Percentiles rank a stretch among this genome's conserved stretches.
phyloP scores from a whole-genome alignment of 345 rosid species.

The Nasturtium officinale region DNA sequence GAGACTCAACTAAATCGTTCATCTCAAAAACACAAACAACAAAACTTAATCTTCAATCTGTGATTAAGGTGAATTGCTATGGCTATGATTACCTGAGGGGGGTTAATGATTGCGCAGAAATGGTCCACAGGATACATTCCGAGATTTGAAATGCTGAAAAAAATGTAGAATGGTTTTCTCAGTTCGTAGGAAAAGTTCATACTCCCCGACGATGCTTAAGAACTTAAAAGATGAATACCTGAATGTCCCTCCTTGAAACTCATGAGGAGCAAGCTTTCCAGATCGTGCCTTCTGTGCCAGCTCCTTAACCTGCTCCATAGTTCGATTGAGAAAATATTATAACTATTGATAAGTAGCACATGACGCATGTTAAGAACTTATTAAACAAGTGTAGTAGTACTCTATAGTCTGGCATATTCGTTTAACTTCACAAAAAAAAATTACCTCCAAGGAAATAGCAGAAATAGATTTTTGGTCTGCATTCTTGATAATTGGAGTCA shows the following conservation, averaged over 20 bases:
- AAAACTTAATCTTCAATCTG: not conserved
- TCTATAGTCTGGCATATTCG: constrained; percentile 14
- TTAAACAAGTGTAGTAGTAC: constrained; percentile 3
- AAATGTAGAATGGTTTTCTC: constrained; percentile 26
- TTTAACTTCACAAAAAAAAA: constrained; percentile 7
- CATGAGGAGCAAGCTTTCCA: constrained; percentile 88
- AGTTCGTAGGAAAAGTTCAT: constrained; percentile 16
- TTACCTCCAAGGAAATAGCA: constrained; percentile 83
- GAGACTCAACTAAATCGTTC: constrained; percentile 2
- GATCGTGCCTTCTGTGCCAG: constrained; percentile 90
- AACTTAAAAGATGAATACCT: constrained; percentile 51
- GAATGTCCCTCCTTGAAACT: constrained; percentile 98
- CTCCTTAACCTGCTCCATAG: constrained; percentile 71
- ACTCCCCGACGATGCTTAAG: constrained; percentile 8
- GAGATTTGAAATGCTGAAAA: constrained; percentile 90
- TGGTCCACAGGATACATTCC: constrained; percentile 98
- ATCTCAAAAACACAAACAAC: not conserved
- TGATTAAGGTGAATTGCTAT: not conserved
- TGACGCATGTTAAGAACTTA: not conserved
- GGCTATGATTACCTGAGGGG: constrained; percentile 75
- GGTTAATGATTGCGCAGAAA: constrained; percentile 95
- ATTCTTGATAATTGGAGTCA: constrained; percentile 90
- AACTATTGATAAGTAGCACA: not conserved
- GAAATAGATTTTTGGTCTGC: constrained; percentile 95
- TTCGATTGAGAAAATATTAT: not conserved